Conservation (phyloP, 371 early-diverging fungal genomes). For the Mucor irregularis region DNA sequence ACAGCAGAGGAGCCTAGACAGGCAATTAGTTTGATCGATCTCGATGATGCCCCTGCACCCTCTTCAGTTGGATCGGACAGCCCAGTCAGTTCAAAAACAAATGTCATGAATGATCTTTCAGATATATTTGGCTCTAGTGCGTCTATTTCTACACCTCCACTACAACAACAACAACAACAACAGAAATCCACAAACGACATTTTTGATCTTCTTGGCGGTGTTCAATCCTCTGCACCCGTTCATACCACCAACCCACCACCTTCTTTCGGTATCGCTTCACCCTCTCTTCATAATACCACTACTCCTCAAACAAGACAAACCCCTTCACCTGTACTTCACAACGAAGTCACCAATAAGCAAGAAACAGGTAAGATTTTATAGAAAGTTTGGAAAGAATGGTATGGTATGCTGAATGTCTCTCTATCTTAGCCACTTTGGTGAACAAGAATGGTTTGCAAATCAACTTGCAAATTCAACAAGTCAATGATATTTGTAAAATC, state of each 20-base stretch:
- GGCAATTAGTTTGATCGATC: slow-evolving; percentile 64
- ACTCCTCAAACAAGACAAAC: background rate
- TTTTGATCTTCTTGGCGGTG: slow-evolving; percentile 22
- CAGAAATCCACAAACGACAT: slow-evolving; percentile 5
- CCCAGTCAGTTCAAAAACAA: background rate
- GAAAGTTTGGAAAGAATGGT: too few relatives aligned
- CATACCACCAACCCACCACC: slow-evolving; percentile 1
- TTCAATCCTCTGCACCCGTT: slow-evolving; percentile 2
- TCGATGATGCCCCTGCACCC: slow-evolving; percentile 43
- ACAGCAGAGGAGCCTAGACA: slow-evolving; percentile 28
- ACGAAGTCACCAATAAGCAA: background rate
- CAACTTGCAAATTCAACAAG: slow-evolving; percentile 22
- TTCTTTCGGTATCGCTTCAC: slow-evolving; percentile 10
- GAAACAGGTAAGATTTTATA: background rate
- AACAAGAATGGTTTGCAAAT: slow-evolving; percentile 47
- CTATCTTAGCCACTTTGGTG: slow-evolving; percentile 34
- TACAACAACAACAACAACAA: slow-evolving; percentile 11
- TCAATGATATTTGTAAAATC: slow-evolving; percentile 3
- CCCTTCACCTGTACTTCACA: slow-evolving; percentile 1
- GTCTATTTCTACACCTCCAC: slow-evolving; percentile 17
- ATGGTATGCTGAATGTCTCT: too few relatives aligned
- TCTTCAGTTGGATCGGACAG: slow-evolving; percentile 1
- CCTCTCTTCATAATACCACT: slow-evolving; percentile 6
- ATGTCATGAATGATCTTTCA: slow-evolving; percentile 34
- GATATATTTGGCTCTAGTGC: slow-evolving; percentile 44